Conservation (phyloP, 768 basidiomycete genomes). For the Boletus tomentosulus region DNA sequence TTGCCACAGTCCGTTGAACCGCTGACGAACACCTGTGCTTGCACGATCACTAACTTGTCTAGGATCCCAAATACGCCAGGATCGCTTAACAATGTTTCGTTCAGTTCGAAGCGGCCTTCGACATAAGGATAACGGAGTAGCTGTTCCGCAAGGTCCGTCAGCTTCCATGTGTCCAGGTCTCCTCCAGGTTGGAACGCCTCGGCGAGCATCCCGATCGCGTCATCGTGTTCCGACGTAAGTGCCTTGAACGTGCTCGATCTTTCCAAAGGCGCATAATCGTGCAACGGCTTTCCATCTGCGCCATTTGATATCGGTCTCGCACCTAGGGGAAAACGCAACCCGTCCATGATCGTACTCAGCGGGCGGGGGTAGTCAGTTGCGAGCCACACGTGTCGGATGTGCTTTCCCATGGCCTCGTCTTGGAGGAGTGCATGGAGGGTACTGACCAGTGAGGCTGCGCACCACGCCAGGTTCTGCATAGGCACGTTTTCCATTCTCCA, state of each 20-base stretch:
- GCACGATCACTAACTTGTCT: slow-evolving; percentile 51
- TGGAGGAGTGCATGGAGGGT: slow-evolving; percentile 36
- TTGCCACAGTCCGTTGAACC: slow-evolving; percentile 45
- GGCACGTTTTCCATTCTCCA: slow-evolving; percentile 56
- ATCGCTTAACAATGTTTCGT: slow-evolving; percentile 39
- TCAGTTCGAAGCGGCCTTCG: slow-evolving; percentile 16
- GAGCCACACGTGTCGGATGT: slow-evolving; percentile 46
- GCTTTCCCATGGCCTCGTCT: slow-evolving; percentile 23
- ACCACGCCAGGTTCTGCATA: slow-evolving; percentile 38
- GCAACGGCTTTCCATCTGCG: neutral
- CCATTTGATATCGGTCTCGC: neutral
- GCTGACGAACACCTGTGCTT: slow-evolving; percentile 47
- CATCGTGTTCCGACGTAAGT: slow-evolving; percentile 39
- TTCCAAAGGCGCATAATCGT: slow-evolving; percentile 11
- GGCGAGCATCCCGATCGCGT: slow-evolving; percentile 42
- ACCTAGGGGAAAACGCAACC: slow-evolving; percentile 13
- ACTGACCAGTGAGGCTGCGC: slow-evolving; percentile 47
- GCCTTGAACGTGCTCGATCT: slow-evolving; percentile 46
- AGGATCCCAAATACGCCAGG: slow-evolving; percentile 50
- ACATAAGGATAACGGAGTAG: slow-evolving; percentile 22
- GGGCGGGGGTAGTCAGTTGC: slow-evolving; percentile 49
- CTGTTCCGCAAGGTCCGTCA: slow-evolving; percentile 44
- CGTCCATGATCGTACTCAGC: slow-evolving; percentile 2
- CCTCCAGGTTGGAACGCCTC: slow-evolving; percentile 41
- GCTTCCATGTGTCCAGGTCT: slow-evolving; percentile 35